Base-by-base conservation (phyloP, 176 grass and related monocot species). In the Phragmites australis region DNA sequence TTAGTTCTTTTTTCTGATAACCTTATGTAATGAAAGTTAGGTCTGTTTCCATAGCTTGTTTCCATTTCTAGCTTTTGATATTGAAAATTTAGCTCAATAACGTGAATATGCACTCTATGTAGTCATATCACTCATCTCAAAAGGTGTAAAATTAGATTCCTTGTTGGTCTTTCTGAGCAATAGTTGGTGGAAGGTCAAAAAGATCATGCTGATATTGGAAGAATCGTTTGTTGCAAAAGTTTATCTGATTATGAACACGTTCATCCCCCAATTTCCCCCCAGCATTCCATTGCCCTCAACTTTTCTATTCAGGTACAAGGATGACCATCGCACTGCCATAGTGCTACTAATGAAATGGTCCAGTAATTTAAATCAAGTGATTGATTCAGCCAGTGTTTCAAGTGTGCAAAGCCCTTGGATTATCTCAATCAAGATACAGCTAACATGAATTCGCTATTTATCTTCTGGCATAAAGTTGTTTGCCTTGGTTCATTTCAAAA, bases 291-390 rank as follows among this genome's bases (percentile, higher is more conserved):
- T 85, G 7, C 51, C 29, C 69, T 81, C 11, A 56, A 17, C 5
- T 6, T 25, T 22, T 81, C 56, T 39, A 46, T 50, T 74, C 14
- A 50, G 8, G 58, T 66, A 59, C 14, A 46, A 84, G 68, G 59
- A 73, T 71, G 45, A 81, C 39, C 71, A 25, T 31, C 43, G 43
- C 22, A 70, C 17, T 34, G 31, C 34, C 22, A 10, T 3, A 13
- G 26, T 30, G 30, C 69, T 68, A 74, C 23, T 81, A 75, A 43
- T 75, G 76, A 61, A 70, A 82, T 78, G 65, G 80, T 65, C 48
- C 56, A 57, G 16, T 78, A 34, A 65, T 72, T 78, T 63, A 13
- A 64, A 72, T 34, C 1, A 15, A 40, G 27, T 77, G 29, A 25
- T 85, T 40, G 47, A 29, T 65, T 50, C 7, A 10, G 21, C 19